Conservation (phyloP, 2,329 filamentous ascomycete genomes). For the Colletotrichum sp. region DNA sequence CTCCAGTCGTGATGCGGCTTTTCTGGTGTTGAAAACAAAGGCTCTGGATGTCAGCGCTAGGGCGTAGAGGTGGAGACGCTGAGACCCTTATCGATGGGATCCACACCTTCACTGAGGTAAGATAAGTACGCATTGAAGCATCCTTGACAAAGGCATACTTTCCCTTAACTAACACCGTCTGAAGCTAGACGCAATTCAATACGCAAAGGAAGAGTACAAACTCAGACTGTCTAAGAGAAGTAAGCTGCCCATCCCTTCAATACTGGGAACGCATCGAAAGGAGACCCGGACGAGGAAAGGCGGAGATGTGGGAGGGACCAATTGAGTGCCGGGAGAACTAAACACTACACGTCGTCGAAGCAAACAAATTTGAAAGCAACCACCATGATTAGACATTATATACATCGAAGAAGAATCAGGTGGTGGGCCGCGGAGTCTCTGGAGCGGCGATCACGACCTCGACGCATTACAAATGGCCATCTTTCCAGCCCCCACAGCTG, state of each 20-base stretch:
- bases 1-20: not conserved
- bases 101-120: not conserved
- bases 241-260: not conserved
- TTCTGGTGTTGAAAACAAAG: not conserved
- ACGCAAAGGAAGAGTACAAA: not conserved
- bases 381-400: not conserved
- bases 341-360: not conserved
- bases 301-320: fast-evolving
- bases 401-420: not conserved
- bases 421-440: no score
- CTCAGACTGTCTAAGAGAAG: not conserved
- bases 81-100: not conserved
- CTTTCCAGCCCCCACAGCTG: not conserved
- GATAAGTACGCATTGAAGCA: not conserved
- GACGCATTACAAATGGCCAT: not conserved
- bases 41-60: not conserved
- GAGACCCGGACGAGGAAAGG: not conserved
- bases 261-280: not conserved
- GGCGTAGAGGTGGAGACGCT: not conserved
- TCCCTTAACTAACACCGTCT: fast-evolving
- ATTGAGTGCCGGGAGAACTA: not conserved
- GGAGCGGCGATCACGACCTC: no score
- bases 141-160: not conserved
- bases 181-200: not conserved
- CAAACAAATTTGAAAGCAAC: not conserved